Conservation (phyloP, 73 alveolate genomes). For the Symbiodinium pilosum region DNA sequence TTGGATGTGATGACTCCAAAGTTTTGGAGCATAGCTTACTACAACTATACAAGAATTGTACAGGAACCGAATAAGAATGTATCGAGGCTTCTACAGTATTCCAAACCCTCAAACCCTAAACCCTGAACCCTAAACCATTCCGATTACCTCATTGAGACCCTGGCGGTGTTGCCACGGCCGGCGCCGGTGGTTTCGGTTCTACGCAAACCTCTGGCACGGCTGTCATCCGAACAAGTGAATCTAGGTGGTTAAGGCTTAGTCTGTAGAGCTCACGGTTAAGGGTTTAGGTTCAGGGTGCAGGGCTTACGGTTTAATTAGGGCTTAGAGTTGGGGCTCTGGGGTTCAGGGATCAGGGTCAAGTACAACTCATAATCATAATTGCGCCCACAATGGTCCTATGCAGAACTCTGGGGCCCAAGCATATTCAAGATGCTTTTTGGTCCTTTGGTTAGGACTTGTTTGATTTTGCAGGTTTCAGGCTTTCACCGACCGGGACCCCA, state of each 20-base stretch:
- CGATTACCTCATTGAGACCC: neutral
- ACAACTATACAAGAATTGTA: too few relatives aligned
- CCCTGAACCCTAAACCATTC: neutral
- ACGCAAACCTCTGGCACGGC: constrained; percentile 28
- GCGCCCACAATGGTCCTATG: too few relatives aligned
- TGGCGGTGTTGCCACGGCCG: constrained; percentile 35
- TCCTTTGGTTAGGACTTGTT: neutral
- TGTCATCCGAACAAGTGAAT: neutral
- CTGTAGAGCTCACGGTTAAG: neutral
- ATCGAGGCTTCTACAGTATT: too few relatives aligned
- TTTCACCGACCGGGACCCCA: too few relatives aligned
- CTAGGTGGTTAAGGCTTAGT: neutral
- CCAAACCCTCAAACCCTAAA: neutral
- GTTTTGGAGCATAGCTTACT: too few relatives aligned
- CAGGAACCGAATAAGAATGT: too few relatives aligned
- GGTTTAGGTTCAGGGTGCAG: neutral
- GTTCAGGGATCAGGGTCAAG: neutral
- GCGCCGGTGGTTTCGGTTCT: constrained; percentile 46
- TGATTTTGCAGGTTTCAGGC: neutral
- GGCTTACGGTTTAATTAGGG: neutral
- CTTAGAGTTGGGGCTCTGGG: neutral
- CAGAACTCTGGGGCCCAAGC: neutral
- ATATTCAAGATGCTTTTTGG: neutral
- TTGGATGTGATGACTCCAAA: too few relatives aligned
- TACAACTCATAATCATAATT: too few relatives aligned